Base-by-base conservation (phyloP, 2,329 filamentous ascomycete species). In the Xylariomycetidae sp. region DNA sequence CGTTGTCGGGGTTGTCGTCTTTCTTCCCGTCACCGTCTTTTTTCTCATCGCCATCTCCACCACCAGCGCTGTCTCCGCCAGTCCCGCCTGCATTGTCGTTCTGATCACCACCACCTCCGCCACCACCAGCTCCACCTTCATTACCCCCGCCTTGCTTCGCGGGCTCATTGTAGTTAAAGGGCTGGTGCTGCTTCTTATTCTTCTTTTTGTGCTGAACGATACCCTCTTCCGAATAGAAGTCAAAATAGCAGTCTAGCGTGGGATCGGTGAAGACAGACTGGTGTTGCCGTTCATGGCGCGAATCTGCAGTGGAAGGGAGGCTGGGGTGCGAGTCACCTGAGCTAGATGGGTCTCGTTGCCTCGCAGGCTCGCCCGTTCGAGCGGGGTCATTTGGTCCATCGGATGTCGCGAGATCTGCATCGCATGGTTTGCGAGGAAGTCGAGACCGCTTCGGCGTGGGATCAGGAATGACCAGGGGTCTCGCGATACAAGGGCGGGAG, bases 121-220 rank as follows among this genome's bases (percentile, higher is more conserved):
- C 57, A 19, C 34, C 46, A 19, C 45, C 53, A 18, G 39, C 48
- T 22, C 54, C 58, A n/a, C 47, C 54, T 24, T 41, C 50, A 25
- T 53, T 59, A 9, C 52, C 59, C 2, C 57, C 59, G 10, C 60
- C 57, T 25, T 58, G 57, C 32, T 60, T 64, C 18, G 52, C 49
- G 14, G 55, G 54, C 13, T 50, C 45, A 37, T 43, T 40, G 34
- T 40, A 39, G 27, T 43, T 40, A 22, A 42, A 34, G 19, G 38
- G n/a, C 39, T 29, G 35, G 18, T 23, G 16, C 14, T 25, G 16
- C 39, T 43, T 45, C 28, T 47, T 49, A 55, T 70, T 77, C 54
- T 72, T 74, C 44, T 72, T 69, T 3, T 61, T 68, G 23, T 65
- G 68, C 49, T 80, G 69, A 32, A 65, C 63, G 58, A 67, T 75